Evolutionary conservation across 2,329 filamentous ascomycete genomes (phyloP), one percentile per base, ranked within the genome.

Genomic region (Neurospora crassa): DNA sequence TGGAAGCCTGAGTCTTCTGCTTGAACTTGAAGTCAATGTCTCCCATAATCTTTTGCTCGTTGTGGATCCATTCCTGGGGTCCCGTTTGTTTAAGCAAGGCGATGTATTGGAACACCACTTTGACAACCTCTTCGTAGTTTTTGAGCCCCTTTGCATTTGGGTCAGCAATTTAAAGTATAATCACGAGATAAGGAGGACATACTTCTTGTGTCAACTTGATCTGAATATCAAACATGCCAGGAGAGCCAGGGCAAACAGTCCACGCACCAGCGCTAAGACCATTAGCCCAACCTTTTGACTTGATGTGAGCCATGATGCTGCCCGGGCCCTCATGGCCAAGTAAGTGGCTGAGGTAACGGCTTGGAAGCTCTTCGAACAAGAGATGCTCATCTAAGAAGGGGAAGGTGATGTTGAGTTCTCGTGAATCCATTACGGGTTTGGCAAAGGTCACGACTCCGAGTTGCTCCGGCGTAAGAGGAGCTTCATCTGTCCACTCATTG

Each of bases 11-110:
- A 2, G 90, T 92, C 84, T 98, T 98, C 79, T 98, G 93, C 81
- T 90, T 93, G 82, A 97, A 99, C 75, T 92, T 92, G 85, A 99
- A 99, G 76, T 97, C 92, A 14, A 98, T 93, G 75, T 98, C 94
- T 67, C 92, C 90, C 82, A 98, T 90, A 43, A 90, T 90, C 80
- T 94, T 95, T 80, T 96, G 92, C 81, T 99, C 96, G 41, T 97
- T 89, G 72, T 96, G 94, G 71, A 98, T 94, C 96, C 96, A 98
- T 79, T 96, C 86, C 75, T 96, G 91, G 0, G 95, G 94, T 5
- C 91, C 88, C 2, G 87, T 86, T 76, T 97, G 92, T 74, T 89
- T 90, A 71, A 99, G 87, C 79, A 99, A 88, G 12, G 93, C 90
- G 74, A 98, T 90, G 77, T 99, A 99, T 79, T 97, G 91, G 82